Percentiles rank a stretch among this genome's conserved stretches.
These are phyloP conservation scores for Juncus effusus DNA, from an alignment of 176 grass and related monocot species.

Conservation along the genomic window DNA sequence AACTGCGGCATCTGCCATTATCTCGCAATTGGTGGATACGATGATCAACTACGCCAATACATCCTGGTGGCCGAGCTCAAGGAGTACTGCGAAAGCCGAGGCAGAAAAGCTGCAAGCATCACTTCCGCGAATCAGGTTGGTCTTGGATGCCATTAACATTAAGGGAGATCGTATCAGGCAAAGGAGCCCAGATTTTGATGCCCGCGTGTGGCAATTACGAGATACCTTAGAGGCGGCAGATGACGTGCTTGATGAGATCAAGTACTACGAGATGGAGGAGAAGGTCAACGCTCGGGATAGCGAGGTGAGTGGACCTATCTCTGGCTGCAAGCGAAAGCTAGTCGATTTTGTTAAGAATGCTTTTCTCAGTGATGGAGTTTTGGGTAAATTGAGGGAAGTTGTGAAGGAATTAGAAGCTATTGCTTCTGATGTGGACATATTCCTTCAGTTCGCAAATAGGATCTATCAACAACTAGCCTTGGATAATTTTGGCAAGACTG, in stretches of 20 bases:
- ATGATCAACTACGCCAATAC: not conserved
- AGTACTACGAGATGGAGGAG: constrained; percentile 5
- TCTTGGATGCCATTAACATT: not conserved
- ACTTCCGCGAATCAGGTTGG: not conserved
- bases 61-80: not conserved
- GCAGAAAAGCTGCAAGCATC: not conserved
- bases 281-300: not conserved
- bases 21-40: not conserved
- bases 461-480: not conserved
- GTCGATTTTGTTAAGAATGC: not conserved
- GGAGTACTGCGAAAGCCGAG: not conserved
- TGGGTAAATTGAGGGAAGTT: constrained; percentile 6
- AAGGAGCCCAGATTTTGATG: not conserved
- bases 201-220: not conserved
- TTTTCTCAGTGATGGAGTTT: constrained; percentile 1
- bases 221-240: constrained; percentile 17
- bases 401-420: not conserved
- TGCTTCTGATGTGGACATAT: not conserved
- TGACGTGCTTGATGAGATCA: constrained; percentile 15
- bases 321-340: not conserved
- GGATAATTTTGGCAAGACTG: not conserved
- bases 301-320: constrained; percentile 2
- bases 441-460: not conserved
- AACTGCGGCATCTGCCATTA: constrained; percentile 2
- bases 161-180: not conserved